phyloP scores from a whole-genome alignment of 345 rosid species.

The Citrus inodora region DNA sequence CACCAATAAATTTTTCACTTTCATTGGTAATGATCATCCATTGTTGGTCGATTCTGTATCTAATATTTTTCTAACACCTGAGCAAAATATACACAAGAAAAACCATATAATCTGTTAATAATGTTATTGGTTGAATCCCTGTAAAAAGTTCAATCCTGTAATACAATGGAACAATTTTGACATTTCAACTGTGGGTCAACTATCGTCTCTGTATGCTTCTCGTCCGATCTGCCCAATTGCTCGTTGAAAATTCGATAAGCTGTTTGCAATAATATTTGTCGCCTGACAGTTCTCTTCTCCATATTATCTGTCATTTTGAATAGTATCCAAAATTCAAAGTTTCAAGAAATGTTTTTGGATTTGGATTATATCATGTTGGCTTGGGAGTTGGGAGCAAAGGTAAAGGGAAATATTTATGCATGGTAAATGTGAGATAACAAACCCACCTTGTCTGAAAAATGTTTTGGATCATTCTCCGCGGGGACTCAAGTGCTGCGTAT shows the following conservation, averaged over 20 bases:
- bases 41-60: background rate
- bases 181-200: background rate
- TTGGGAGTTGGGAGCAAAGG: background rate
- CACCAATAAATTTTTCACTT: background rate
- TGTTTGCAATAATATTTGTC: background rate
- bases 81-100: background rate
- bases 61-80: no score
- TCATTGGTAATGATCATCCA: background rate
- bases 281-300: background rate
- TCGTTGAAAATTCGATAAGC: background rate
- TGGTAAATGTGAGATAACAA: background rate
- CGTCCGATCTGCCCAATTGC: background rate
- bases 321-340: background rate
- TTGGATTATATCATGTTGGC: no score
- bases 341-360: background rate
- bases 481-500: slow-evolving; percentile 60
- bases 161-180: background rate
- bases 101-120: background rate
- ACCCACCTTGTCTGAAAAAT: slow-evolving; percentile 70
- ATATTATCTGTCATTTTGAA: background rate
- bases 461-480: slow-evolving; percentile 76
- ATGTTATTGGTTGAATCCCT: background rate
- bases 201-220: background rate
- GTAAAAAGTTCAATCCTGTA: no score
- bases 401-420: background rate